Evolutionary conservation across 73 alveolate genomes (phyloP).

Genomic region (Symbiodinium pilosum): DNA sequence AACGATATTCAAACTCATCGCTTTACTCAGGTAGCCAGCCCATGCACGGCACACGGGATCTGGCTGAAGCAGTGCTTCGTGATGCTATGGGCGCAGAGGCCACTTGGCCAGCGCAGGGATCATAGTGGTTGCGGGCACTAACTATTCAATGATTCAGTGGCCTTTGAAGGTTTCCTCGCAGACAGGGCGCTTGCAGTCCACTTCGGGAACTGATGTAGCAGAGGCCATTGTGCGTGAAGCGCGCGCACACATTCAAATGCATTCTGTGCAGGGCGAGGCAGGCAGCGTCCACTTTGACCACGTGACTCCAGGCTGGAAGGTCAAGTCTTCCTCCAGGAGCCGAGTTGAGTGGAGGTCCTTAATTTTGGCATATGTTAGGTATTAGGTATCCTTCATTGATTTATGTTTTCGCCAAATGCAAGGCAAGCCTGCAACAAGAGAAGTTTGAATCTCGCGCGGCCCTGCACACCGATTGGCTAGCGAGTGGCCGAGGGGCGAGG

Average conservation of each 20-base stretch:
- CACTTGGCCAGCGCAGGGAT: background rate
- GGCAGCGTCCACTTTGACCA: constrained; percentile 56
- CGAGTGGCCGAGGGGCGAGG: no score
- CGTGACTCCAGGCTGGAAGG: constrained; percentile 84
- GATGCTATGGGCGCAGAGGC: background rate
- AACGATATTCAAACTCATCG: background rate
- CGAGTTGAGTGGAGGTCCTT: no score
- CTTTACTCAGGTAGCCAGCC: background rate
- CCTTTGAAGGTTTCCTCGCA: background rate
- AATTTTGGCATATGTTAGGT: no score
- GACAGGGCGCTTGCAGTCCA: background rate
- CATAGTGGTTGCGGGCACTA: no score
- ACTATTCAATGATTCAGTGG: no score
- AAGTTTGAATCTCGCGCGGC: no score
- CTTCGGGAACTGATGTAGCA: background rate
- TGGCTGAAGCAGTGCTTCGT: background rate
- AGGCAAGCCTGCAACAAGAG: no score
- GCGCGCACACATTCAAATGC: no score
- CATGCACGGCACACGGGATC: constrained; percentile 1
- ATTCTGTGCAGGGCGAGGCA: background rate
- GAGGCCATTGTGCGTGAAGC: background rate
- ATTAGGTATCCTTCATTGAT: no score
- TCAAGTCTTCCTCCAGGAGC: constrained; percentile 66
- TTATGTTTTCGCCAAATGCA: no score
- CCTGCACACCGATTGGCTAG: no score